Conservation (phyloP, 805 yeast genomes). For the Candida multigemmis region DNA sequence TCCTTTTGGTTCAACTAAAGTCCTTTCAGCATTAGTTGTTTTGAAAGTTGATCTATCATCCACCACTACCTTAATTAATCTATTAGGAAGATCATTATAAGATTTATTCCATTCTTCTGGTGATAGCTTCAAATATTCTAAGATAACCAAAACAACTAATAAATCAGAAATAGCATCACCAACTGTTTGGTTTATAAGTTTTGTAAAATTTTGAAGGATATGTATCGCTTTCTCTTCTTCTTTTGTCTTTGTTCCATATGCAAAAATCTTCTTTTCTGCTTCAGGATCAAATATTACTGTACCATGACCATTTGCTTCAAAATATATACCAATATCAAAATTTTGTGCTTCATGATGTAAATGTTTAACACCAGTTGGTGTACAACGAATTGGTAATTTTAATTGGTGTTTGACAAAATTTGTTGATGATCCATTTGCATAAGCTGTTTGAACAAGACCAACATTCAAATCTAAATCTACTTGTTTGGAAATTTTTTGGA, state of each 20-base stretch:
- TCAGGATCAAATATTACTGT: slow-evolving; percentile 73
- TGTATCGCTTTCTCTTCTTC: slow-evolving; percentile 41
- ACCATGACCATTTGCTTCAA: slow-evolving; percentile 99
- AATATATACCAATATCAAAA: slow-evolving; percentile 87
- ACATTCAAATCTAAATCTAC: slow-evolving; percentile 35
- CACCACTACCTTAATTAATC: slow-evolving; percentile 72
- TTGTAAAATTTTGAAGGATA: slow-evolving; percentile 51
- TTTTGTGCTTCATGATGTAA: slow-evolving; percentile 84
- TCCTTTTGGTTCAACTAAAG: slow-evolving; percentile 66
- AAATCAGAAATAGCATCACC: slow-evolving; percentile 97
- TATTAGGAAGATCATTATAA: slow-evolving; percentile 83
- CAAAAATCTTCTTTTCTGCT: slow-evolving; percentile 26
- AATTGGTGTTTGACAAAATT: slow-evolving; percentile 52
- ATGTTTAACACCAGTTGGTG: slow-evolving; percentile 96
- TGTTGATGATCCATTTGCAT: slow-evolving; percentile 93
- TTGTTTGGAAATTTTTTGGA: slow-evolving; percentile 42
- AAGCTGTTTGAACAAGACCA: slow-evolving; percentile 96
- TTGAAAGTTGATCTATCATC: slow-evolving; percentile 70
- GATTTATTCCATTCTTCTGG: slow-evolving; percentile 69
- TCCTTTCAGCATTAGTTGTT: slow-evolving; percentile 88
- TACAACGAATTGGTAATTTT: slow-evolving; percentile 72
- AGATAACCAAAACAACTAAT: slow-evolving; percentile 62
- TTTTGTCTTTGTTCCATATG: slow-evolving; percentile 24
- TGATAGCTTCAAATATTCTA: slow-evolving; percentile 44
- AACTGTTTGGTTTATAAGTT: slow-evolving; percentile 90